Evolutionary conservation across 2,329 filamentous ascomycete species (phyloP), one percentile per base, ranked within the genome.

Genomic region (Cryphonectria radicalis): DNA sequence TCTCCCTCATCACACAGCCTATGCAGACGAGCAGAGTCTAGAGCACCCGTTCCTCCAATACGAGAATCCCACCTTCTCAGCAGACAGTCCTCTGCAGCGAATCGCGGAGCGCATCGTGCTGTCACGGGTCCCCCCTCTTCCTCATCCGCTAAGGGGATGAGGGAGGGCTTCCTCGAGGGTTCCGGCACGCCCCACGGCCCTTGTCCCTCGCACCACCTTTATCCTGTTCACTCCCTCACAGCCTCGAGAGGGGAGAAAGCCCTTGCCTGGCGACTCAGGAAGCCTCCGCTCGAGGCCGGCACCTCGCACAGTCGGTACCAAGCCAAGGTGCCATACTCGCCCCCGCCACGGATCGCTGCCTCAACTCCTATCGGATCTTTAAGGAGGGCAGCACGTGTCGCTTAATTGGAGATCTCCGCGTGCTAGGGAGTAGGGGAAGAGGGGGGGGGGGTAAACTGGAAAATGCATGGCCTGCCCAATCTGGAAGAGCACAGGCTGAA

Each of bases 371-470:
- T 22, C 67, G 50, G 67, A 63, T 62, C 57, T 63, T 32, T 42
- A 63, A 28, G 67, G 67, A 28, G 67, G 67, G 57, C 25, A 53
- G 67, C 67, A 68, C 67, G 67, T 68, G 67, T 68, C 43, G 67
- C 43, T 42, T 37, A n/a, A 37, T 40, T 68, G 67, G 67, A 63
- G 60, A 68, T 68, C 66, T 68, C 67, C 67, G 67, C 46, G 28
- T 28, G 40, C 66, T 43, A 28, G 55, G 67, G 66, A 10, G 22
- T 1, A 63, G 57, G 66, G 35, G 35, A 2, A 22, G 4, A 17
- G 28, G 43, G 43, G 17, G 4, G 17, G 17, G 22, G 19, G n/a
- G n/a, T n/a, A n/a, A n/a, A 22, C 4, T n/a, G 19, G 46, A 42
- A n/a, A 25, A 63, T 43, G 67, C 67, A 68, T 68, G 67, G 67